phyloP scores from a whole-genome alignment of 257 asterid species.

The Nicotiana otophora region DNA sequence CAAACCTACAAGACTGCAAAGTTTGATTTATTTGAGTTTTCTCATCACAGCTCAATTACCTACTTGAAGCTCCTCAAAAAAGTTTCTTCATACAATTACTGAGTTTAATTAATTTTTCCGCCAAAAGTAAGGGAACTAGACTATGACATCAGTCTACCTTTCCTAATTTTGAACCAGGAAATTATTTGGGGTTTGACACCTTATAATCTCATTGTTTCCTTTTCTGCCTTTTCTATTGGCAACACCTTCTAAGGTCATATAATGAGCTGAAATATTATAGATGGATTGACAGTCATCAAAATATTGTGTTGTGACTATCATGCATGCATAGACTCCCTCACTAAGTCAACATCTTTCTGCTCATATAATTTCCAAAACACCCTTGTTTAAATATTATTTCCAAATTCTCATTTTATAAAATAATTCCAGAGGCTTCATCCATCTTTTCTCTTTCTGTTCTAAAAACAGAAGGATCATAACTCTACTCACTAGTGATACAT shows the following conservation, averaged over 20 bases:
- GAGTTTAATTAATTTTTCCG: not conserved
- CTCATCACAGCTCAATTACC: not conserved
- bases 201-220: not conserved
- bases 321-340: not conserved
- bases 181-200: not conserved
- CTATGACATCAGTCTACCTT: not conserved
- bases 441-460: not conserved
- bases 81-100: not conserved
- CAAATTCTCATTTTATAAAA: not conserved
- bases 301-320: not conserved
- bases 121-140: not conserved
- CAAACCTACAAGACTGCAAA: not conserved
- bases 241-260: not conserved
- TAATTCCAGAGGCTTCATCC: not conserved
- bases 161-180: not conserved
- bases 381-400: not conserved
- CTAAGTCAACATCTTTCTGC: not conserved
- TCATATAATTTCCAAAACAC: not conserved
- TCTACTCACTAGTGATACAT: not conserved
- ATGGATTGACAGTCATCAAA: not conserved
- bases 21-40: not conserved
- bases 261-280: not conserved
- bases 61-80: not conserved
- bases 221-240: not conserved
- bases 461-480: not conserved